These are phyloP conservation scores for Coemansia reversa DNA, from an alignment of 192 early-diverging fungal species.

Conservation along the genomic window DNA sequence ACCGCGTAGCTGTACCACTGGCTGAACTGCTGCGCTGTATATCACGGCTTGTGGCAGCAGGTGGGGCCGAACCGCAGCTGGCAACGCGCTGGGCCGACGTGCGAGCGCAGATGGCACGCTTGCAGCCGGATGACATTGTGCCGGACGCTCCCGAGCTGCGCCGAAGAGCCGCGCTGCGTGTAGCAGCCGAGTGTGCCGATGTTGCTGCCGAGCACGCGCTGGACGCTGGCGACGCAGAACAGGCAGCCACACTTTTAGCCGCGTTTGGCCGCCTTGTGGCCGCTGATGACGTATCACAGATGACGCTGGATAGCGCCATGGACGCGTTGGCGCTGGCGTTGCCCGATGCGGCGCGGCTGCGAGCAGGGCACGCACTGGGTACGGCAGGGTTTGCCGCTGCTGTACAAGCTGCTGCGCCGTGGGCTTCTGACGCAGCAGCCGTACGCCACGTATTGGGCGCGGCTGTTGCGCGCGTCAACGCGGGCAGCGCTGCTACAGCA, in stretches of 20 bases:
- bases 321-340: neutral
- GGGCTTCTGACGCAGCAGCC: neutral
- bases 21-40: too few species aligned
- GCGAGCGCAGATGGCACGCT: too few species aligned
- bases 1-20: too few species aligned
- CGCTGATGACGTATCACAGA: conserved; percentile 33
- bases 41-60: too few species aligned
- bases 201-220: conserved; percentile 12
- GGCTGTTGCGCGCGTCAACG: neutral
- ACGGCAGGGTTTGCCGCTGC: neutral
- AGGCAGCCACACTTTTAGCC: neutral
- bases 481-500: neutral
- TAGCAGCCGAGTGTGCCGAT: too few species aligned
- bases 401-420: neutral
- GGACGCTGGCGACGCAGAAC: neutral
- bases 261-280: conserved; percentile 23
- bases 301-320: conserved; percentile 18
- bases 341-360: neutral
- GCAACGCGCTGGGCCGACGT: too few species aligned
- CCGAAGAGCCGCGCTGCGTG: too few species aligned
- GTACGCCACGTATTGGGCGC: neutral
- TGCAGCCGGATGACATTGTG: too few species aligned
- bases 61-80: too few species aligned
- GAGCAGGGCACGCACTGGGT: neutral
- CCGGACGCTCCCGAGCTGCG: too few species aligned